A percentile compares a stretch with the other conserved stretches of the same genome.
phyloP scores from a whole-genome alignment of 1,284 basidiomycete species.

The Tranzscheliella williamsii region DNA sequence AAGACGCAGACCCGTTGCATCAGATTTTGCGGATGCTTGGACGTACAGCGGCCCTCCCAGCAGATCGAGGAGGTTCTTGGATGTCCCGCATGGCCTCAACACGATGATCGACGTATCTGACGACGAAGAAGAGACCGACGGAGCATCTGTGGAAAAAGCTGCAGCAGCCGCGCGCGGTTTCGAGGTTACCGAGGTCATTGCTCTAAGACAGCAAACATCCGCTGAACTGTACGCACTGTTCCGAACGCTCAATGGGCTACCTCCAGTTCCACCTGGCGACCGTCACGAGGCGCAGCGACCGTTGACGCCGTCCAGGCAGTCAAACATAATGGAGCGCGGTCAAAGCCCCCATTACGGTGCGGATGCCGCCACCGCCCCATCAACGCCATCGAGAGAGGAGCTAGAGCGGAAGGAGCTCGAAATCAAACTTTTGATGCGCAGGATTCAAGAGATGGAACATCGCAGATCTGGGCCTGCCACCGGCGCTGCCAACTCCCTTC shows the following conservation, averaged over 20 bases:
- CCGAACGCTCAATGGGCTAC: constrained; percentile 15
- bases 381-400: constrained; percentile 23
- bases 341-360: background rate
- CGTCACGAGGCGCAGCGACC: no score
- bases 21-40: background rate
- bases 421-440: constrained; percentile 30
- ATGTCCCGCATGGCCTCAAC: constrained; percentile 26
- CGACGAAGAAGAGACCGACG: constrained; percentile 9
- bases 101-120: constrained; percentile 33
- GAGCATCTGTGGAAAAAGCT: no score
- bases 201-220: constrained; percentile 14
- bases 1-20: background rate
- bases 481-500: no score
- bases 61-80: constrained; percentile 12
- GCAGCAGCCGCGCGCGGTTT: no score
- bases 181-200: constrained; percentile 4
- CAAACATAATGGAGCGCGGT: no score
- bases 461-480: no score
- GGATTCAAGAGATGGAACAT: constrained; percentile 30
- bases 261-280: no score
- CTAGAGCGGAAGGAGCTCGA: constrained; percentile 33
- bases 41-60: background rate
- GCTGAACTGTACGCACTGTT: constrained; percentile 22
- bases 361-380: background rate
- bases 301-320: no score